Evolutionary conservation across 2,329 filamentous ascomycete species (phyloP), one percentile per base, ranked within the genome.

Genomic region (Neopestalotiopsis rosae): DNA sequence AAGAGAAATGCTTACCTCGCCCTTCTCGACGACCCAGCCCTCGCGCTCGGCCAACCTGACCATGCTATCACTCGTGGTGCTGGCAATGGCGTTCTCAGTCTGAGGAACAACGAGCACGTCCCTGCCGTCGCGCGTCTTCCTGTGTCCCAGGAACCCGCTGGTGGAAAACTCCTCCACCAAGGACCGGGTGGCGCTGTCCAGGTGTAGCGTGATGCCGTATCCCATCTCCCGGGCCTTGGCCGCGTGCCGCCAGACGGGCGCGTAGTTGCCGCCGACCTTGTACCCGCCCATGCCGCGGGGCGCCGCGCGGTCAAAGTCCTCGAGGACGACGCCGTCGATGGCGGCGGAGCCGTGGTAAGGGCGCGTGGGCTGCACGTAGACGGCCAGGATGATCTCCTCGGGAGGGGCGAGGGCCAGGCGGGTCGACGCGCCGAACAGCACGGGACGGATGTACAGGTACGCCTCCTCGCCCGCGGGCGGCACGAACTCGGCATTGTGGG

Each of bases 71-170:
- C 65, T 68, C 6, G 66, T 69, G 12, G 57, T 61, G 40, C 65
- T 69, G 13, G 40, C 68, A 57, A 69, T 69, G 3, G 56, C 66
- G 30, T 67, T 69, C 32, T 62, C 42, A 2, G 61, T 65, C 17
- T 57, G 17, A 2, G 68, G 68, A 5, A 69, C 66, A 9, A 69
- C 56, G 52, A 69, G 61, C 1, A 67, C 66, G 9, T 62, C 52
- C 1, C 6, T 58, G 13, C 24, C 61, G 2, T 10, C 34, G 34
- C 34, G 0, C 2, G n/a, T 28, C 5, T 7, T 14, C 66, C 61
- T 69, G 56, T 67, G 65, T 0, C 65, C 68, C 28, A 69, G 61
- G 61, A 69, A 69, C 5, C 68, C 68, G 57, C 65, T 67, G 14
- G 68, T 68, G 2, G 68, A 67, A 32, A 69, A 69, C 52, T 68